Evolutionary conservation across 768 basidiomycete genomes (phyloP).

Genomic region (Kwoniella heveanensis): DNA sequence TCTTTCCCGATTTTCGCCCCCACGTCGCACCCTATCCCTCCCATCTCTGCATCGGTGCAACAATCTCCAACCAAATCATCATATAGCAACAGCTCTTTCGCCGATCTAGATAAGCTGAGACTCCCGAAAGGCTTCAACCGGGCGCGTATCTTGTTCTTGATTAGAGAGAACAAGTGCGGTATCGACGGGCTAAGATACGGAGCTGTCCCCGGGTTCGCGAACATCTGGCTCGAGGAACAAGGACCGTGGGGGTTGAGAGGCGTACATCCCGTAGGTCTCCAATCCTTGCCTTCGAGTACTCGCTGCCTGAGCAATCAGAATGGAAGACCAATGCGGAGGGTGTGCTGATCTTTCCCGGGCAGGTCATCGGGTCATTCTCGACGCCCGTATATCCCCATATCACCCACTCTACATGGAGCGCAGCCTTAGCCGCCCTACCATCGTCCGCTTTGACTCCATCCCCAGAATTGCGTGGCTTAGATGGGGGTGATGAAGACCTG

Average conservation of each 20-base stretch:
- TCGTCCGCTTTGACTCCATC: conserved; percentile 27
- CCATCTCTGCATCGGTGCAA: conserved; percentile 54
- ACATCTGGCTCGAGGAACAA: conserved; percentile 63
- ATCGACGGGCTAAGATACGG: conserved; percentile 67
- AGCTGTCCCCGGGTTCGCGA: conserved; percentile 66
- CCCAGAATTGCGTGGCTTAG: not conserved
- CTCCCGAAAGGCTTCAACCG: conserved; percentile 33
- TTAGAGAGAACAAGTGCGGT: conserved; percentile 66
- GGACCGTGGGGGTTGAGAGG: conserved; percentile 55
- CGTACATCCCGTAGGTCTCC: conserved; percentile 61
- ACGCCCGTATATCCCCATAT: conserved; percentile 41
- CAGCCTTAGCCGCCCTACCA: conserved; percentile 56
- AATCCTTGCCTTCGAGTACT: conserved; percentile 57
- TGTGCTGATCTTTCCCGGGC: conserved; percentile 1
- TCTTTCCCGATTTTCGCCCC: conserved; percentile 68
- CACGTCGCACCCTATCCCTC: conserved; percentile 73
- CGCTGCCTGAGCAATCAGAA: too few relatives aligned
- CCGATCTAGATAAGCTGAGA: conserved; percentile 21
- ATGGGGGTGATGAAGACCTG: conserved; percentile 15
- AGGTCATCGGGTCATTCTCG: conserved; percentile 36
- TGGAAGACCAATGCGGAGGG: not conserved
- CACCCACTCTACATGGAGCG: conserved; percentile 45
- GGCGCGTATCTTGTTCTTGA: conserved; percentile 59
- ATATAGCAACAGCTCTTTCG: too few relatives aligned
- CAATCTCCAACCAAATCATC: conserved; percentile 7